Conservation (phyloP, 352 stramenopile species). For the Globisporangium emineosum region DNA sequence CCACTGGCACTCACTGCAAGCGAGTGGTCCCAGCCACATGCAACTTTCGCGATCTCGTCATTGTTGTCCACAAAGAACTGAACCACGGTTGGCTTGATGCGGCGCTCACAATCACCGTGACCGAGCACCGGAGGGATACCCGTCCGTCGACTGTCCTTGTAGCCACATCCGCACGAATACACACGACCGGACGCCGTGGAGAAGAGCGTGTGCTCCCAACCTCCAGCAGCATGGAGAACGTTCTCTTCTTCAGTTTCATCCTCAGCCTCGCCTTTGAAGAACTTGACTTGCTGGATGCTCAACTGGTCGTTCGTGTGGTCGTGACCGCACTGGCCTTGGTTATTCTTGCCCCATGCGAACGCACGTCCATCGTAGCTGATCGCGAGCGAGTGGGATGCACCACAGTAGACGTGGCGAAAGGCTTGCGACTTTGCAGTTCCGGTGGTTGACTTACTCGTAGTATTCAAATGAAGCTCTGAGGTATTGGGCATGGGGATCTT, state of each 20-base stretch:
- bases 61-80: conserved; percentile 45
- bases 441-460: not conserved
- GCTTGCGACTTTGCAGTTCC: not conserved
- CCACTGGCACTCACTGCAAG: conserved; percentile 59
- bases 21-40: conserved; percentile 84
- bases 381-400: conserved; percentile 74
- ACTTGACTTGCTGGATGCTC: conserved; percentile 46
- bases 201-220: conserved; percentile 84
- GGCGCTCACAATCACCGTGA: conserved; percentile 64
- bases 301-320: conserved; percentile 75
- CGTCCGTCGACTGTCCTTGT: conserved; percentile 80
- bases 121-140: conserved; percentile 80
- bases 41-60: conserved; percentile 59
- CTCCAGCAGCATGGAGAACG: conserved; percentile 53
- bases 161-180: conserved; percentile 76
- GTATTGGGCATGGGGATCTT: conserved; percentile 7
- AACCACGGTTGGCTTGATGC: conserved; percentile 55
- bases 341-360: conserved; percentile 84
- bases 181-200: conserved; percentile 57
- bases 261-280: conserved; percentile 47
- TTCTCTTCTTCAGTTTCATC: conserved; percentile 20
- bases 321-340: conserved; percentile 81
- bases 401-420: conserved; percentile 58
- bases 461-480: not conserved
- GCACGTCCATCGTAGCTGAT: conserved; percentile 48